Conservation (phyloP, 345 rosid species). For the Conringia planisiliqua region DNA sequence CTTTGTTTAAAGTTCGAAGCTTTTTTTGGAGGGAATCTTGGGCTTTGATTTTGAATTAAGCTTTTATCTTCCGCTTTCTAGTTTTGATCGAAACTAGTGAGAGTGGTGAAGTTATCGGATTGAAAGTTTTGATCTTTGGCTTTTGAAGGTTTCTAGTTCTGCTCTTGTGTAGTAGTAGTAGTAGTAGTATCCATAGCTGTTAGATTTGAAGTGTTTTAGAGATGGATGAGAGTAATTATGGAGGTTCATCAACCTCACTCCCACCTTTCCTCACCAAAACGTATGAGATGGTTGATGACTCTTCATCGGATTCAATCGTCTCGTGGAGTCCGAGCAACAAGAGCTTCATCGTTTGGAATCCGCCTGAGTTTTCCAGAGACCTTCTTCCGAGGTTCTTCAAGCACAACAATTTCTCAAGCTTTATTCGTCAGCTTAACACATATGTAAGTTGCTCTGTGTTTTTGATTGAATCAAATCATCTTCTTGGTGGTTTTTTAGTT, state of each 20-base stretch:
- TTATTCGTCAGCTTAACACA: conserved; percentile 93
- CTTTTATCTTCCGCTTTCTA: not conserved
- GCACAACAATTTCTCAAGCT: conserved; percentile 93
- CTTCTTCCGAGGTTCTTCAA: conserved; percentile 88
- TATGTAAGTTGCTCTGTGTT: conserved; percentile 49
- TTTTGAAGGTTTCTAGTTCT: not conserved
- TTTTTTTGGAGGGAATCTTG: conserved; percentile 25
- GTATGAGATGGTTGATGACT: conserved; percentile 91
- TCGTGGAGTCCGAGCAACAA: conserved; percentile 71
- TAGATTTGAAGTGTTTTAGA: not conserved
- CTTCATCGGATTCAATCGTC: conserved; percentile 64
- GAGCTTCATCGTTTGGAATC: conserved; percentile 86
- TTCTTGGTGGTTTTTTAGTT: not conserved
- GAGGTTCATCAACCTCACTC: conserved; percentile 63
- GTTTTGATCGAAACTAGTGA: not conserved
- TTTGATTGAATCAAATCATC: not conserved
- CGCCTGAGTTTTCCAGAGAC: conserved; percentile 68
- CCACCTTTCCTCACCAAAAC: conserved; percentile 92
- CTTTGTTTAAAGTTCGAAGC: not conserved
- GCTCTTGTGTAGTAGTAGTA: not conserved
- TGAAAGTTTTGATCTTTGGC: not conserved
- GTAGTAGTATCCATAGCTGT: not conserved
- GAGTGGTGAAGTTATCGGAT: not conserved
- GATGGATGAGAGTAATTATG: conserved; percentile 68
- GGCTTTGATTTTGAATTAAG: not conserved